Conservation (phyloP, 192 early-diverging fungal genomes). For the Coemansia guatemalensis region DNA sequence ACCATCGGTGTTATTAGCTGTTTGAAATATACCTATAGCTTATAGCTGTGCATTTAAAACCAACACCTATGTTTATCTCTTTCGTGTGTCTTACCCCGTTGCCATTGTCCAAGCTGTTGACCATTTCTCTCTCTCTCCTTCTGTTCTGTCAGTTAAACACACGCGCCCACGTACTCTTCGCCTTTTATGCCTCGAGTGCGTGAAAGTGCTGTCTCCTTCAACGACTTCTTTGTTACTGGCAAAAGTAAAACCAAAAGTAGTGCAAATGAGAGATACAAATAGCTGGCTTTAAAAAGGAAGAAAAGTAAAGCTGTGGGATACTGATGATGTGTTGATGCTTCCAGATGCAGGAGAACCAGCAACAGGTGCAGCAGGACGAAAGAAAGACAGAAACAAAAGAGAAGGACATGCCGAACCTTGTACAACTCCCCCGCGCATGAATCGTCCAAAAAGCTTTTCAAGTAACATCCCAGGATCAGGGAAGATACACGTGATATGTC, state of each 20-base stretch:
- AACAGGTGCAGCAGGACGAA: background rate
- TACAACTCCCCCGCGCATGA: too few species aligned
- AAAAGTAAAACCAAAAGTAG: background rate
- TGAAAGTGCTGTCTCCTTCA: background rate
- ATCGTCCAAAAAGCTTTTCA: too few species aligned
- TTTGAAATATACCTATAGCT: background rate
- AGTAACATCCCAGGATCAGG: background rate
- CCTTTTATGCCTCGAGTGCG: background rate
- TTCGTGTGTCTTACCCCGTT: background rate
- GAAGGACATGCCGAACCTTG: background rate
- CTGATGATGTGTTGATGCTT: background rate
- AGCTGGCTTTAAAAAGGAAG: too few species aligned
- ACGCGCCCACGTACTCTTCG: background rate
- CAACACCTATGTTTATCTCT: too few species aligned
- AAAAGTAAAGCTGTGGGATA: background rate
- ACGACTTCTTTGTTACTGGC: background rate
- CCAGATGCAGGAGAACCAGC: slow-evolving; percentile 2
- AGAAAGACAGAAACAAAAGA: background rate
- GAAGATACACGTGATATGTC: background rate
- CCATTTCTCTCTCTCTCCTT: background rate
- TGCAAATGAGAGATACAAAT: background rate
- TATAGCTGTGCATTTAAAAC: too few species aligned
- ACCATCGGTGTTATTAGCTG: background rate
- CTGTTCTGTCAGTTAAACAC: background rate
- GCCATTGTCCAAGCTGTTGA: background rate